Base-by-base conservation (phyloP, 192 early-diverging fungal genomes). In the Coemansia sp. region DNA sequence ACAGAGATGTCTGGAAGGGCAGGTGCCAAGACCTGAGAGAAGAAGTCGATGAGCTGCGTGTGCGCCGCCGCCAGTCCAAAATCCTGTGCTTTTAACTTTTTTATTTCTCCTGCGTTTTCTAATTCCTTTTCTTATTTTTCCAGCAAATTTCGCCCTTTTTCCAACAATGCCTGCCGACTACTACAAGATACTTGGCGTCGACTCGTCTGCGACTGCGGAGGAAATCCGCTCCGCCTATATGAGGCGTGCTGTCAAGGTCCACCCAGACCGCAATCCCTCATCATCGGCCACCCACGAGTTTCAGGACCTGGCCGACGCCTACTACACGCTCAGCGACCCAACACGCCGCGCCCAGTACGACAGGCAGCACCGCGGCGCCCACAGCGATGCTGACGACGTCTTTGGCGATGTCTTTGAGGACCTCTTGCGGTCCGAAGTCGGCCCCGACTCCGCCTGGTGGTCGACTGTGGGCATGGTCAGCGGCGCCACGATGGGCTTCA, bases 371-470 rank as follows among this genome's bases (percentile, higher is more conserved):
- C 46, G 46, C 15, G 11, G 22, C 8, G 76, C 72, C 24, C 73
- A 69, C 18, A 72, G 87, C 0, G 80, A 92, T 60, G 78, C 93
- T 2, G 70, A 85, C 8, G 27, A 62, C 22, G 72, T 93, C 39
- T 94, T 94, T 75, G 87, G 87, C 18, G 76, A 83, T 19, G 89
- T 91, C 37, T 91, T 94, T 76, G 90, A 91, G 55, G 91, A 93
- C 48, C 69, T 94, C n/a, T 67, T 94, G 56, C 78, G 85, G 17
- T 85, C 90, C 0, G 85, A 91, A 58, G 84, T 91, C 1, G 59
- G 75, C 67, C 86, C 65, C 86, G 85, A 41, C 11, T 27, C 24
- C 14, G 53, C 82, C 67, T 84, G 22, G 86, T 89, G 58, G 70
- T 89, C 70, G 19, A 60, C 22, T n/a, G 35, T 80, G 86, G 93